Conservation (phyloP, 805 yeast species). For the Starmerella kuoi region DNA sequence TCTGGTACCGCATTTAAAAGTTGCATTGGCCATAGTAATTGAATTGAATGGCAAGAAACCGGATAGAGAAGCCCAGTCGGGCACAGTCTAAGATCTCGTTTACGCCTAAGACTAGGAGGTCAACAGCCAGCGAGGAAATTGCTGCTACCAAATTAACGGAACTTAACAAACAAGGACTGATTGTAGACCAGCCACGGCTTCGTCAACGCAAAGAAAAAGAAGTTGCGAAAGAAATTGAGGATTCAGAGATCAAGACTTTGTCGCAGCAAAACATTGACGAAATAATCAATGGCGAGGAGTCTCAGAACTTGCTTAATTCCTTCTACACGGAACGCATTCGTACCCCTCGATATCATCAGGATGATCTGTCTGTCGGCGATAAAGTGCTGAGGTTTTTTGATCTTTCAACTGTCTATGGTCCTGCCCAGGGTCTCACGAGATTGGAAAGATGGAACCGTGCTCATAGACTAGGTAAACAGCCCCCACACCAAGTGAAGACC, state of each 20-base stretch:
- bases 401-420: constrained; percentile 29
- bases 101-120: background rate
- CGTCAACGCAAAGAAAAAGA: background rate
- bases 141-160: background rate
- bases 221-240: background rate
- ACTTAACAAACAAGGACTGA: background rate
- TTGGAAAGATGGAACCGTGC: constrained; percentile 33
- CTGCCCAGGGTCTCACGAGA: constrained; percentile 31
- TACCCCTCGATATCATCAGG: constrained; percentile 25
- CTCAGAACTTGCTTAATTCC: constrained; percentile 6
- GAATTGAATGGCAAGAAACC: background rate
- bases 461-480: constrained; percentile 27
- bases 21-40: background rate
- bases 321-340: constrained; percentile 4
- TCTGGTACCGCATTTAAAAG: too few species aligned
- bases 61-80: too few species aligned
- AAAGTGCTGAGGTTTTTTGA: constrained; percentile 30
- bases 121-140: background rate
- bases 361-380: constrained; percentile 24
- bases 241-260: background rate
- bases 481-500: constrained; percentile 28
- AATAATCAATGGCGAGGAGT: constrained; percentile 8
- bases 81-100: background rate
- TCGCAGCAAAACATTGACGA: constrained; percentile 2
- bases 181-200: constrained; percentile 1